These are phyloP conservation scores for Roridomyces roridus DNA, from an alignment of 768 basidiomycete species.

Conservation along the genomic window DNA sequence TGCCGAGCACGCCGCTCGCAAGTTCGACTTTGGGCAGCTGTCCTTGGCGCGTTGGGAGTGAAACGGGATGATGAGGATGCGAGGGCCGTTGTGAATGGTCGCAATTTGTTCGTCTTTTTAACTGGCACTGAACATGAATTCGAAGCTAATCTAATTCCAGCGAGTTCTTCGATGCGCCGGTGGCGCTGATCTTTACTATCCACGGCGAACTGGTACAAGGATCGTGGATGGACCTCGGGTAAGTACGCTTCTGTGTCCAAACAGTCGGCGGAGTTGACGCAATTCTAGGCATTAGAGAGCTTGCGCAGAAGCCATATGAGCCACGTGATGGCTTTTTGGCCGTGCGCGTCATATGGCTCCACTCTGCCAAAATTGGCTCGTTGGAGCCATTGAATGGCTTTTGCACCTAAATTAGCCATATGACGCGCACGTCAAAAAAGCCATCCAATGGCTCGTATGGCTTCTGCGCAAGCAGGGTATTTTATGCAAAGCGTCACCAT, in stretches of 20 bases:
- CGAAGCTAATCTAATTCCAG: too few species aligned
- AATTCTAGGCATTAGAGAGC: too few species aligned
- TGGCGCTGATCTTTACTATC: conserved; percentile 24
- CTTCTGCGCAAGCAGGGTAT: too few species aligned
- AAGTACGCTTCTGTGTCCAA: not conserved
- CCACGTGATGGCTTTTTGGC: too few species aligned
- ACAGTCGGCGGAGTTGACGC: not conserved
- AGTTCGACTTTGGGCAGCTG: conserved; percentile 10
- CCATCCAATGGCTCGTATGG: too few species aligned
- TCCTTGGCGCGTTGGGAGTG: conserved; percentile 2
- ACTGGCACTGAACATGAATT: not conserved
- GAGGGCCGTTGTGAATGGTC: not conserved
- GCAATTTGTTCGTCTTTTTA: conserved; percentile 14
- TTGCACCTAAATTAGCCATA: too few species aligned
- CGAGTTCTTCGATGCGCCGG: conserved; percentile 22
- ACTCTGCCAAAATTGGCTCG: too few species aligned
- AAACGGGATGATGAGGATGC: not conserved
- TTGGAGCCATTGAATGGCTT: too few species aligned
- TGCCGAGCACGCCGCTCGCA: not conserved
- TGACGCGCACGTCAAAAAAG: too few species aligned
- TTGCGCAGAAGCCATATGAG: too few species aligned
- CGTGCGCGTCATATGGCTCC: too few species aligned
- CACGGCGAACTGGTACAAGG: conserved; percentile 6
- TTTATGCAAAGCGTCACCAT: conserved; percentile 24
- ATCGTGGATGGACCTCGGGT: conserved; percentile 26